Evolutionary conservation across 2,329 filamentous ascomycete genomes (phyloP), one percentile per base, ranked within the genome.

Genomic region (Onygena corvina): DNA sequence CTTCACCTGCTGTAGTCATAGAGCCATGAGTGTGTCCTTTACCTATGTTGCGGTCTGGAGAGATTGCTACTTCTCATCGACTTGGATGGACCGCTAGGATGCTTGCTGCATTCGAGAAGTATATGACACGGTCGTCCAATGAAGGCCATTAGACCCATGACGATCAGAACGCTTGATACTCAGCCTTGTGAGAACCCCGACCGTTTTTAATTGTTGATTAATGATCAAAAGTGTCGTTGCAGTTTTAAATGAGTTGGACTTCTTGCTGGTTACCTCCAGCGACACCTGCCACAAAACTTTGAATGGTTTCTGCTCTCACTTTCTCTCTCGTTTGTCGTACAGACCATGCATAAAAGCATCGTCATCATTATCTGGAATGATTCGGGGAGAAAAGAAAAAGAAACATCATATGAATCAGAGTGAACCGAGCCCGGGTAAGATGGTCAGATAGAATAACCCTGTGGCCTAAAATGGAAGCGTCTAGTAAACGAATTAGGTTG

Each of bases 121-220:
- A 42, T 42, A n/a, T 20, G 4, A n/a, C 36, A 23, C 36, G 25
- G n/a, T 14, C 36, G 36, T 25, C 36, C 36, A 42, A 42, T 42
- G 36, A 23, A n/a, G 21, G 36, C 23, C 36, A 42, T n/a, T 12
- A 25, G n/a, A n/a, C 27, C 23, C 11, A 25, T 25, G 36, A 23
- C 21, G 36, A 42, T 42, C 36, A 42, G 36, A 42, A 42, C 23
- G 20, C 11, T 42, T n/a, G 21, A 29, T 42, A 42, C 36, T 25
- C 36, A 42, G 36, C 36, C 36, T 42, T 42, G 36, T 42, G 36
- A 42, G 36, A 20, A 42, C 36, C 36, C 27, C 21, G 16, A 23
- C 8, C 36, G n/a, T 4, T n/a, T 42, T 42, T 20, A 29, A 42
- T 42, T 42, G 36, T 42, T 42, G 36, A 42, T 42, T 42, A 42